phyloP scores from a whole-genome alignment of 2,329 filamentous ascomycete genomes.

The Raffaelea ambrosiae region DNA sequence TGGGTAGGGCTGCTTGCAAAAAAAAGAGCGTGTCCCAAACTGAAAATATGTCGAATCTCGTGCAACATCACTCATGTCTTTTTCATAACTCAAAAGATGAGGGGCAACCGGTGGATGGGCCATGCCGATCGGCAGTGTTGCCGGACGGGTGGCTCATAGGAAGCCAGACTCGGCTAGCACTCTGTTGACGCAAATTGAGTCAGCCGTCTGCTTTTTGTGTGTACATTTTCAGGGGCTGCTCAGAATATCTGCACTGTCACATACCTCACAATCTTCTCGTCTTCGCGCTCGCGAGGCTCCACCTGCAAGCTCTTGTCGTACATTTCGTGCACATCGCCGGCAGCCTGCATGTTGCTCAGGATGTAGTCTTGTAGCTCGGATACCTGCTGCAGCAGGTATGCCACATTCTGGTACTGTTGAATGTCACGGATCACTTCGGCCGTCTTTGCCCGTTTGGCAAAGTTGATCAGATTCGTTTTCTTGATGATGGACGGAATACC shows the following conservation, averaged over 20 bases:
- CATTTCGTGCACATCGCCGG: conserved; percentile 97
- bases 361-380: conserved; percentile 95
- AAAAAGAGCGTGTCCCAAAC: no score
- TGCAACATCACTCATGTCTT: no score
- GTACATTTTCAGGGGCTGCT: not conserved
- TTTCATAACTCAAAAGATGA: no score
- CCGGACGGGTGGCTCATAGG: conserved; percentile 15
- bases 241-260: conserved; percentile 6
- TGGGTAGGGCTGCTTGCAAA: no score
- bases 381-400: conserved; percentile 85
- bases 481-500: conserved; percentile 95
- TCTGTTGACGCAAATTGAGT: conserved; percentile 12
- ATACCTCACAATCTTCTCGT: conserved; percentile 99
- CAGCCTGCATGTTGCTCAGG: conserved; percentile 88
- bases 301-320: conserved; percentile 93
- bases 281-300: conserved; percentile 91
- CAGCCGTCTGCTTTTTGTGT: not conserved
- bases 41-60: no score
- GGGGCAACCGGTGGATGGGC: no score
- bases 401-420: conserved; percentile 96
- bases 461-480: conserved; percentile 95
- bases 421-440: conserved; percentile 98
- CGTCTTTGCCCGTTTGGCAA: conserved; percentile 95
- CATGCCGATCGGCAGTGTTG: no score
- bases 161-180: conserved; percentile 25